A percentile compares a stretch with the other conserved stretches of the same genome.
Conservation (phyloP, 148 eudicot genomes). For the Chenopodium album region DNA sequence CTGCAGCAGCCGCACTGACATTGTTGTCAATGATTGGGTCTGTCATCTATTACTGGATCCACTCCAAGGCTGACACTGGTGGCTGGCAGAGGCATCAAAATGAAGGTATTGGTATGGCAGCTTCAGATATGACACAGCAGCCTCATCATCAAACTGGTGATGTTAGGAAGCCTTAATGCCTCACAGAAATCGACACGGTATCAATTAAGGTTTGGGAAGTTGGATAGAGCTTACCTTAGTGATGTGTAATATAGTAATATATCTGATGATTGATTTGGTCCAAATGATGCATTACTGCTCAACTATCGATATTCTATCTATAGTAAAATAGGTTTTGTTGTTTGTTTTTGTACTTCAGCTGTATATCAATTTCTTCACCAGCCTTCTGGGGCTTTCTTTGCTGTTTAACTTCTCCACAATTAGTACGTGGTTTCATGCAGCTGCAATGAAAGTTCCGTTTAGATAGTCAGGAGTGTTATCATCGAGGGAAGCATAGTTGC, state of each 20-base stretch:
- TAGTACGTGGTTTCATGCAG: background rate
- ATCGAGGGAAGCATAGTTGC: too few relatives aligned
- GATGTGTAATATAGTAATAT: background rate
- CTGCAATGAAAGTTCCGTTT: background rate
- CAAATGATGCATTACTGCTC: background rate
- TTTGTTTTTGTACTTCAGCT: slow-evolving; percentile 3
- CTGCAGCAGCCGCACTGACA: slow-evolving; percentile 80
- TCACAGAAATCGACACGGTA: background rate
- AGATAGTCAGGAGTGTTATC: too few relatives aligned
- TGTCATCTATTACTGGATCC: slow-evolving; percentile 71
- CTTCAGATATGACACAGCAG: slow-evolving; percentile 38
- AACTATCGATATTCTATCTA: background rate
- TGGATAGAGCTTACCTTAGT: background rate
- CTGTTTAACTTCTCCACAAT: background rate
- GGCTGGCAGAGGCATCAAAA: slow-evolving; percentile 85
- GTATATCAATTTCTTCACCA: background rate
- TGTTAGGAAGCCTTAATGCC: slow-evolving; percentile 29
- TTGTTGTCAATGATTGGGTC: slow-evolving; percentile 77
- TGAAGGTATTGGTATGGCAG: slow-evolving; percentile 81
- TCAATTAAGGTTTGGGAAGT: background rate
- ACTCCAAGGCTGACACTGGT: slow-evolving; percentile 85
- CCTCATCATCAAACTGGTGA: slow-evolving; percentile 15
- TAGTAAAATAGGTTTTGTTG: slow-evolving; percentile 1
- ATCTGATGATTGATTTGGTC: slow-evolving; percentile 6
- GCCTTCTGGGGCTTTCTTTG: background rate